Base-by-base conservation (phyloP, 257 asterid genomes). In the Solanum gracilifrons region DNA sequence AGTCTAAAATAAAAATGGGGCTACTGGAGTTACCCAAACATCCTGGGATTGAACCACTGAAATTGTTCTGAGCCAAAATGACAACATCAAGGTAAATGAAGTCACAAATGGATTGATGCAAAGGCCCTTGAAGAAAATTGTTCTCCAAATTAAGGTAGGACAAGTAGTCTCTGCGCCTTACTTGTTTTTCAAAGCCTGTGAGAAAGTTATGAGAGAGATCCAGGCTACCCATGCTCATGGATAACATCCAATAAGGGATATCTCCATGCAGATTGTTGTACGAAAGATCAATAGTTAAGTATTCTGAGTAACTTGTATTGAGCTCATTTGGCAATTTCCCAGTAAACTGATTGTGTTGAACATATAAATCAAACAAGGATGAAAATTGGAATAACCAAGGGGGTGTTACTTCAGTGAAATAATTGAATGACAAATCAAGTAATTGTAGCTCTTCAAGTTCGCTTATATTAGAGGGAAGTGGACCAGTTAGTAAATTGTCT, bases 181-280 rank as follows among this genome's bases (percentile, higher is more conserved):
- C 51, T 35, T 73, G 48, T 21, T 73, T 73, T 35, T 9, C 82
- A 73, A 73, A 35, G 31, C 51, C 18, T 21, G 55, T 5, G 51
- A 74, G 18, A 7, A 36, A 36, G 55, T 75, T 75, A 75, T 75
- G 11, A 21, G 55, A 75, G 55, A 75, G 55, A 75, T 75, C 55
- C 1, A 75, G 6, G 0, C 0, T 1, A 1, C 0, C 0, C 82
- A 74, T 1, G 1, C 1, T 11, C 12, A 21, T 23, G 82, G 82
- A 75, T 21, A 13, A 20, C 82, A 36, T 36, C 82, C 82, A 75
- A 36, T 35, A 10, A 21, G 82, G 82, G 32, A 74, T 75, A 11
- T 75, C 6, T 1, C 82, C 32, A 6, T 36, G 18, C 55, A 36
- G 55, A 48, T 36, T 75, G 6, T 75, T 75, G 55, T 75, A 0